Base-by-base conservation (phyloP, 768 basidiomycete species). In the Polyporus arcularius region DNA sequence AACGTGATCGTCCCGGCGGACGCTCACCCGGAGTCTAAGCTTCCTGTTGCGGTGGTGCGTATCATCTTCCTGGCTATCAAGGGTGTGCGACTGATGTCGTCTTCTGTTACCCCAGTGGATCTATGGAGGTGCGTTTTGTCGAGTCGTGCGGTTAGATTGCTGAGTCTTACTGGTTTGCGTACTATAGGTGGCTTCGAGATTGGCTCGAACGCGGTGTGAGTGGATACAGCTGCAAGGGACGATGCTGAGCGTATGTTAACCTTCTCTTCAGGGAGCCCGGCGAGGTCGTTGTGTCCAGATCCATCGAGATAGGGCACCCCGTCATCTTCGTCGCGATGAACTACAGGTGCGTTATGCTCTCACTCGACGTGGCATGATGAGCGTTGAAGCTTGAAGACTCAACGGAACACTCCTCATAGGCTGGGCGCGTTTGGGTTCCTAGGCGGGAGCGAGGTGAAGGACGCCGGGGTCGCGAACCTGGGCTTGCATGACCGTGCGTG, bases 241-340 rank as follows among this genome's bases (percentile, higher is more conserved):
- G 15, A 14, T 7, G 1, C 16, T 16, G 32, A 4, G 9, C 1
- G 15, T 28, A 18, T 4, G 5, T 18, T 2, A 16, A 3, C 7
- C 4, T 28, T 14, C 31, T 8, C n/a, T 6, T 6, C 21, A 26
- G 21, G 21, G 21, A 11, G 51, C 48, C 58, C 1, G 64, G 64
- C 14, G 51, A 39, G 4, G 39, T 59, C 9, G 61, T 68, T 7
- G 60, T 68, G 4, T 28, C 59, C 12, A 75, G 80, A 16, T 84
- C 83, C 0, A 74, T 82, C 5, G 70, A 72, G 1, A 62, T 84
- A 12, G 74, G 73, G 1, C 66, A 73, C 43, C 83, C 84, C 0
- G 74, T 83, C n/a, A 69, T 86, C 30, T 84, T 78, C 62, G 84
- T 85, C 14, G 79, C 78, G 58, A 79, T 84, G 72, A 85, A 85